Base-by-base conservation (phyloP, 441 rosid species). In the Lepidium campestre region DNA sequence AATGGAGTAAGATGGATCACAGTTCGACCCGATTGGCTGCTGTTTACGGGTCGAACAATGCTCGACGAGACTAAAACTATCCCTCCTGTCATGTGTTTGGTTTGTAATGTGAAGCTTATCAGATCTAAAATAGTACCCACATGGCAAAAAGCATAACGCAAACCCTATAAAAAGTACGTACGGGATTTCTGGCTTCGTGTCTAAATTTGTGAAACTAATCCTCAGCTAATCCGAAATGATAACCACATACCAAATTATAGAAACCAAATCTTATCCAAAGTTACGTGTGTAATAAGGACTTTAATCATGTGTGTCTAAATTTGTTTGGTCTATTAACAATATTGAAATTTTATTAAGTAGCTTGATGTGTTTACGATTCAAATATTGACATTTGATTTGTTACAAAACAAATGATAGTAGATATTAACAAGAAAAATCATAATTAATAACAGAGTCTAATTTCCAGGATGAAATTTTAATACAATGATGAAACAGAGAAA, bases 1-100 rank as follows among this genome's bases (percentile, higher is more conserved):
- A 41, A 62, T 47, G 78, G 78, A 62, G 78, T 68, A 0, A 74
- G 78, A 40, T 74, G 69, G 25, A 74, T 74, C 63, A 34, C 54
- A 19, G 15, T 1, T 1, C 11, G 45, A 54, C 42, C 18, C 9
- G 46, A n/a, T 9, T 22, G 63, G 15, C 2, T 9, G 13, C 0
- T 46, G 54, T 35, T 60, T 14, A 1, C 12, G 7, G 77, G 68
- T 45, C 44, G 73, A 45, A 73, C 64, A 25, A 45, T 42, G 56
- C 46, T 67, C 19, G 57, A 45, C 1, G 72, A 67, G 31, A 67
- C 25, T 12, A 66, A 3, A 11, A 25, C 14, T 1, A 57, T 23
- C 0, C 2, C 35, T 14, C 7, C 35, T 14, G 17, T 32, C 76
- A 72, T 72, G 41, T 58, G n/a, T 53, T 40, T 35, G 0, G 57